Conservation (phyloP, 768 basidiomycete species). For the Coprinopsis sp. region DNA sequence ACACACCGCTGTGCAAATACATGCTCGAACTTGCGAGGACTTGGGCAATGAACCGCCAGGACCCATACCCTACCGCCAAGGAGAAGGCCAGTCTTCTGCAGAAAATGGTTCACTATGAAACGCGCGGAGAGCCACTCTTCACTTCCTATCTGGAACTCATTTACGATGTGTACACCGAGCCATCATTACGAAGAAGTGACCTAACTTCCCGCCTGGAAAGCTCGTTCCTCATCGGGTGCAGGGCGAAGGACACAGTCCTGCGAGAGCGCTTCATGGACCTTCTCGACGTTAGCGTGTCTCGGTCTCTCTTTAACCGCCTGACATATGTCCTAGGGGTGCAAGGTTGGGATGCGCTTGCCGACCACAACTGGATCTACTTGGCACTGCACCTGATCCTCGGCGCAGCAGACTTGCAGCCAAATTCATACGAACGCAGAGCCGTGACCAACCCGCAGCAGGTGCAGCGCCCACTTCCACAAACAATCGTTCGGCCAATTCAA, state of each 20-base stretch:
- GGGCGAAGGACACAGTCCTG: slow-evolving; percentile 71
- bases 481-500: slow-evolving; percentile 73
- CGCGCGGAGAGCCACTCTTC: slow-evolving; percentile 73
- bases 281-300: slow-evolving; percentile 83
- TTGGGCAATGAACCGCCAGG: slow-evolving; percentile 86
- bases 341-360: slow-evolving; percentile 89
- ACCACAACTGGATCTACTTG: slow-evolving; percentile 91
- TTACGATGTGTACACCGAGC: slow-evolving; percentile 91
- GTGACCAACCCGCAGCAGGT: slow-evolving; percentile 24
- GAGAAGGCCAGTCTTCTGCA: slow-evolving; percentile 89
- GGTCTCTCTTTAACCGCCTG: slow-evolving; percentile 74
- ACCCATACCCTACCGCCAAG: slow-evolving; percentile 87
- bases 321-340: slow-evolving; percentile 91
- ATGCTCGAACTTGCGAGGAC: slow-evolving; percentile 81
- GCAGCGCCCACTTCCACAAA: slow-evolving; percentile 41
- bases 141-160: slow-evolving; percentile 84
- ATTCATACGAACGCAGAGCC: slow-evolving; percentile 37
- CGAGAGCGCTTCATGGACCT: slow-evolving; percentile 87
- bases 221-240: slow-evolving; percentile 88
- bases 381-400: slow-evolving; percentile 87
- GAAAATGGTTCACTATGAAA: slow-evolving; percentile 84
- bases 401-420: slow-evolving; percentile 41
- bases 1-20: slow-evolving; percentile 69
- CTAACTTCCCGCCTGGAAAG: slow-evolving; percentile 90
- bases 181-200: slow-evolving; percentile 81